Evolutionary conservation across 306 rosid species (phyloP), one percentile per base, ranked within the genome.

Genomic region (Quercus mongolica): DNA sequence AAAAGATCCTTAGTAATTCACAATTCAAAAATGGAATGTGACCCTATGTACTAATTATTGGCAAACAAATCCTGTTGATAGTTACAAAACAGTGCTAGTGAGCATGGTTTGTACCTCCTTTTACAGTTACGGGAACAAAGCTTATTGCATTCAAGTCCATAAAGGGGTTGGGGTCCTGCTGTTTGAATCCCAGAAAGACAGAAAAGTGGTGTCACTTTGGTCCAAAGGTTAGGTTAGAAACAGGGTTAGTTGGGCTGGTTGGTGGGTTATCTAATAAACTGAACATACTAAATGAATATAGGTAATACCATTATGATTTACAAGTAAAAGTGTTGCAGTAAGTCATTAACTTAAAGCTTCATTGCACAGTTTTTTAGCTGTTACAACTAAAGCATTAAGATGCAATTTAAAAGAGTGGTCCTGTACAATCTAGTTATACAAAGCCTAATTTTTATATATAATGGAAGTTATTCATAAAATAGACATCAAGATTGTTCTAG

Each of bases 401-500:
- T 33, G 38, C 72, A n/a, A 21, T n/a, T 67, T 17, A 18, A 35
- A 3, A 64, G 21, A n/a, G 72, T 19, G 26, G 52, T 68, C 52
- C 51, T 10, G 52, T 19, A 67, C 71, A 67, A 20, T 8, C 25
- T 33, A 19, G 51, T 67, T 14, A 67, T 35, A 17, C 13, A 23
- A 33, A 19, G 71, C 71, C 65, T 75, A 77, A 38, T 83, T 73
- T 49, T 35, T 76, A 76, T 69, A 30, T 76, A 64, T 67, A 69
- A 82, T 64, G 56, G 46, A 67, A 58, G 15, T 25, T 30, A 58
- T 74, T 56, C 41, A 68, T 8, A 77, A 65, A n/a, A 61, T 19
- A 64, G 31, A 26, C 56, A 81, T 92, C 89, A 95, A 82, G 99
- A 91, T 72, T 95, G 90, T 77, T 95, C 92, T 78, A 92, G 85